A percentile compares a stretch with the other conserved stretches of the same genome.
Evolutionary conservation across 768 basidiomycete genomes (phyloP).

Genomic region (Panaeolus cyanescens): DNA sequence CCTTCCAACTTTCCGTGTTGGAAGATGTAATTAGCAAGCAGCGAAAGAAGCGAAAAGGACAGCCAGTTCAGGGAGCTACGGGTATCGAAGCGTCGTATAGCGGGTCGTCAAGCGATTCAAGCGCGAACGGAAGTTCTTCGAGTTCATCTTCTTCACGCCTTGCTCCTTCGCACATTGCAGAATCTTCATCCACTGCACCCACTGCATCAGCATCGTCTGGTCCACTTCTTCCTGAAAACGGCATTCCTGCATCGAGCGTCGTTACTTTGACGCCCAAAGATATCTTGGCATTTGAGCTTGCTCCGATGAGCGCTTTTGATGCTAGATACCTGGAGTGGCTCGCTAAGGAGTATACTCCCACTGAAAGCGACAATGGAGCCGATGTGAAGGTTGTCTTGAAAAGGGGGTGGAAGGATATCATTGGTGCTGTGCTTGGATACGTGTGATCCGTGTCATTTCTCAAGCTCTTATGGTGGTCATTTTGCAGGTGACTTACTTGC

Average conservation of each 20-base stretch:
- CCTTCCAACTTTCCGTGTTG: conserved; percentile 56
- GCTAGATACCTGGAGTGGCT: conserved; percentile 82
- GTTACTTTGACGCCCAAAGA: conserved; percentile 61
- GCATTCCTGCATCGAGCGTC: conserved; percentile 18
- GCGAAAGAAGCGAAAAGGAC: conserved; percentile 8
- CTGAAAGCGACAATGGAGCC: conserved; percentile 52
- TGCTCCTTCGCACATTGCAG: neutral
- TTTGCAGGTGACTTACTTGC: neutral
- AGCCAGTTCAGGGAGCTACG: too few relatives aligned
- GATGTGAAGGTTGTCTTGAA: conserved; percentile 42
- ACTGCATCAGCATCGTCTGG: conserved; percentile 2
- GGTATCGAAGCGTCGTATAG: neutral
- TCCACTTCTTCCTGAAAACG: neutral
- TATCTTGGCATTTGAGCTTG: conserved; percentile 68
- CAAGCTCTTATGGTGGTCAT: neutral
- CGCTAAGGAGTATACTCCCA: conserved; percentile 56
- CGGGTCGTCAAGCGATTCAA: neutral
- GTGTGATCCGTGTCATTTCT: conserved; percentile 14
- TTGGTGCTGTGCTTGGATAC: conserved; percentile 49
- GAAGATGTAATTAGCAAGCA: conserved; percentile 32
- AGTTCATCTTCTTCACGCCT: neutral
- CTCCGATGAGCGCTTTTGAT: conserved; percentile 71
- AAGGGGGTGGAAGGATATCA: conserved; percentile 52
- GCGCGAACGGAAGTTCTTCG: too few relatives aligned
- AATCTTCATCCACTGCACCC: neutral